A percentile compares a stretch with the other conserved stretches of the same genome.
Evolutionary conservation across 257 asterid genomes (phyloP).

Genomic region (Phtheirospermum japonicum): DNA sequence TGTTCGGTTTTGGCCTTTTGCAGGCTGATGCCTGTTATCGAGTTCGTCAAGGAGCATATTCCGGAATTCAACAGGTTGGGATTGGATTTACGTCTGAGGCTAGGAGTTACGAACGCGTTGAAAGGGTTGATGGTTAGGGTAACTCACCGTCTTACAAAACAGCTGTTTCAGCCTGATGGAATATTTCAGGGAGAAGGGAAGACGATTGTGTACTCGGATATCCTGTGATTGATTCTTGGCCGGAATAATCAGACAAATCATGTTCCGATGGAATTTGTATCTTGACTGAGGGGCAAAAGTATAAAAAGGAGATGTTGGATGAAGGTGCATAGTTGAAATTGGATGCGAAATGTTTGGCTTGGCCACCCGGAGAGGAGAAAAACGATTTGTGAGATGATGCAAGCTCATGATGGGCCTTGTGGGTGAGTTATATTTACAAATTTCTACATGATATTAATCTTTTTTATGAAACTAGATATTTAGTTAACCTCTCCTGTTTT

Average conservation of each 20-base stretch:
- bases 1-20: conserved; percentile 60
- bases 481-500: conserved; percentile 7
- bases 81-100: conserved; percentile 28
- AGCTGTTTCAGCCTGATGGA: conserved; percentile 38
- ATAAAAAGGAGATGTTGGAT: no score
- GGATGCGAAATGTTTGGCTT: no score
- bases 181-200: conserved; percentile 45
- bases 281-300: conserved; percentile 45
- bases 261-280: conserved; percentile 70
- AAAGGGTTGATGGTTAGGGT: conserved; percentile 57
- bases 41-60: conserved; percentile 40
- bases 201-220: conserved; percentile 36
- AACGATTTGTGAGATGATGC: conserved; percentile 53
- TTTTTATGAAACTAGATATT: no score
- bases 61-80: conserved; percentile 29
- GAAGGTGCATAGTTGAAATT: no score
- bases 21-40: conserved; percentile 50
- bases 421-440: no score
- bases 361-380: conserved; percentile 42
- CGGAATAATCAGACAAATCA: no score
- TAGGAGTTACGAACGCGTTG: conserved; percentile 36
- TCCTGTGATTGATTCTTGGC: conserved; percentile 61
- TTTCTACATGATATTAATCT: no score
- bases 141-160: conserved; percentile 55
- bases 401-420: no score